Conservation (phyloP, 116 monocot genomes). For the Dioscorea cayenensis region DNA sequence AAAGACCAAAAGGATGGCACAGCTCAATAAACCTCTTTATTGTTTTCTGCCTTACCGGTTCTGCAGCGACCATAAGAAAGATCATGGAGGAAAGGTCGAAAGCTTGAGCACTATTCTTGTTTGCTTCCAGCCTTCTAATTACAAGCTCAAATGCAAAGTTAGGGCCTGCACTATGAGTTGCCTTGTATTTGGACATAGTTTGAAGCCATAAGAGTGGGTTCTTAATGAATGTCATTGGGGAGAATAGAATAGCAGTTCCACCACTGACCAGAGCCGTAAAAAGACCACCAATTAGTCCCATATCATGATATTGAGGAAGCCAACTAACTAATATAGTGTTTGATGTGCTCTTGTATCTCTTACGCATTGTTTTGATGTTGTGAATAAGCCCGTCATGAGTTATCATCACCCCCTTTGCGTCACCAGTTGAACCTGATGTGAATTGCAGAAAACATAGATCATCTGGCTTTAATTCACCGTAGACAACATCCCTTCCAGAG, state of each 20-base stretch:
- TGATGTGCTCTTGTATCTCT: conserved; percentile 41
- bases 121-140: conserved; percentile 31
- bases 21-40: conserved; percentile 43
- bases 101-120: conserved; percentile 6
- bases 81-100: conserved; percentile 41
- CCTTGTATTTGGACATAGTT: conserved; percentile 30
- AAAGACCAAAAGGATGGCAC: conserved; percentile 30
- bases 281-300: conserved; percentile 56
- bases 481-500: not conserved
- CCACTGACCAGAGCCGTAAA: conserved; percentile 52
- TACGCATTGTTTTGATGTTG: conserved; percentile 46
- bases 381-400: conserved; percentile 53
- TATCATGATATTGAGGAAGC: conserved; percentile 65
- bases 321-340: conserved; percentile 43
- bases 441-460: conserved; percentile 57
- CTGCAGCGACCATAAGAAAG: conserved; percentile 56
- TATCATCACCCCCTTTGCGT: conserved; percentile 57
- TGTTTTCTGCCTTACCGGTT: conserved; percentile 53
- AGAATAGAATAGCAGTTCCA: conserved; percentile 46
- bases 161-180: conserved; percentile 56
- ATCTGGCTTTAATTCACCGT: conserved; percentile 12
- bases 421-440: conserved; percentile 58
- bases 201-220: conserved; percentile 59
- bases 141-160: conserved; percentile 57
- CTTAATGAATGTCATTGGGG: conserved; percentile 48